Base-by-base conservation (phyloP, 2,329 filamentous ascomycete species). In the Calcarisporium arbuscula region DNA sequence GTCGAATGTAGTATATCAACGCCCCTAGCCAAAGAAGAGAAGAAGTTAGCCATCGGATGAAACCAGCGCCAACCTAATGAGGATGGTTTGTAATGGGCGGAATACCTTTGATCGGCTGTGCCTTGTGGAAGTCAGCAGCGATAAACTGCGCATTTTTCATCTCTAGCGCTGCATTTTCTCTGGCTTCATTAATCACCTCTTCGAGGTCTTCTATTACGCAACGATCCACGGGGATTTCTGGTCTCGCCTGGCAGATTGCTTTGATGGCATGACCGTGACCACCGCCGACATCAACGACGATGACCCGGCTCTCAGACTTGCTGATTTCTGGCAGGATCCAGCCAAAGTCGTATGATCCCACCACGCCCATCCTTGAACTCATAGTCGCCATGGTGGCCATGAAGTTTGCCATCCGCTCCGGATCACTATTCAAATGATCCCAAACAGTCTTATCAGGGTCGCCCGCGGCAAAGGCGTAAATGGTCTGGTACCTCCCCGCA, bases 1-100 rank as follows among this genome's bases (percentile, higher is more conserved):
- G 53, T 32, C 50, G 51, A 35, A 58, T 56, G 44, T 50, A 56
- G 44, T 64, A 64, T 10, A 60, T 42, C 17, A 54, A 36, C 12
- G 61, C 60, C 5, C 52, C 58, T 60, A 16, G 4, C 9, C 15
- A 27, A 11, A 6, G 29, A 31, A 25, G 4, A 25, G n/a, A 14
- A 25, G 16, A 29, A 22, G 20, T 41, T 35, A 11, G 20, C 21
- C 18, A 25, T 25, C n/a, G n/a, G n/a, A n/a, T n/a, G n/a, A n/a
- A n/a, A n/a, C n/a, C 20, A 35, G 33, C 17, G 8, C n/a, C n/a
- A n/a, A n/a, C n/a, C n/a, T n/a, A n/a, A n/a, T n/a, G n/a, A n/a
- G n/a, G n/a, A n/a, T n/a, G n/a, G n/a, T n/a, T n/a, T n/a, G n/a
- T n/a, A n/a, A n/a, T n/a, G n/a, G n/a, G n/a, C n/a, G n/a, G n/a